Conservation (phyloP, 495 filamentous ascomycete species). For the Aspergillus haitiensis region DNA sequence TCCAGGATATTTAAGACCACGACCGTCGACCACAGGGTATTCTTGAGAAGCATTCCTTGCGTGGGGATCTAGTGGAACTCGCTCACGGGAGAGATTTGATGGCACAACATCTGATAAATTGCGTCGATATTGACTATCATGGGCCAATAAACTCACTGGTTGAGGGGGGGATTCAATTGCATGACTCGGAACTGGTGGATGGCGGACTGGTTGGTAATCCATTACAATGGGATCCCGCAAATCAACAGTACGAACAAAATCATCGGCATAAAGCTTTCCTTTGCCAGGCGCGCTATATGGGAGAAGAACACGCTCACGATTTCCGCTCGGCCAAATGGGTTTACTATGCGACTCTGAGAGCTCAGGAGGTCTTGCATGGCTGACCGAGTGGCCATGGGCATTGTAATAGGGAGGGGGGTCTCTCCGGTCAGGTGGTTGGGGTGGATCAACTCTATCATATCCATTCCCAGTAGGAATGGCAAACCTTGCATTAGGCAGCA, state of each 20-base stretch:
- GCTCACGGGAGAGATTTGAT: slow-evolving; percentile 18
- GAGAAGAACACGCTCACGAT: slow-evolving; percentile 22
- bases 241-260: slow-evolving; percentile 42
- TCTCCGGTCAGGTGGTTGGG: slow-evolving; percentile 12
- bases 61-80: slow-evolving; percentile 20
- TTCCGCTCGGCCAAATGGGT: slow-evolving; percentile 17
- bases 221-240: slow-evolving; percentile 28
- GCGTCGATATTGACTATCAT: slow-evolving; percentile 20
- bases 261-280: slow-evolving; percentile 39
- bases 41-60: slow-evolving; percentile 10
- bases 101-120: slow-evolving; percentile 19
- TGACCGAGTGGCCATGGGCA: slow-evolving; percentile 25
- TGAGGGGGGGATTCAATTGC: slow-evolving; percentile 23
- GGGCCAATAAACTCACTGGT: slow-evolving; percentile 16
- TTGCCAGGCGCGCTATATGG: slow-evolving; percentile 21
- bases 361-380: slow-evolving; percentile 17
- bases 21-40: slow-evolving; percentile 14
- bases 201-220: slow-evolving; percentile 26
- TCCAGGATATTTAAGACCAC: slow-evolving; percentile 5
- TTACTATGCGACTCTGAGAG: slow-evolving; percentile 12
- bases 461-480: slow-evolving; percentile 22
- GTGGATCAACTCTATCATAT: slow-evolving; percentile 17
- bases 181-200: slow-evolving; percentile 13
- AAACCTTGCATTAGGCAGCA: slow-evolving; percentile 19
- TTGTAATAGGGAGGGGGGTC: slow-evolving; percentile 23